Base-by-base conservation (phyloP, 1,139 yeast species). In the Yamadazyma songkhlaensis region DNA sequence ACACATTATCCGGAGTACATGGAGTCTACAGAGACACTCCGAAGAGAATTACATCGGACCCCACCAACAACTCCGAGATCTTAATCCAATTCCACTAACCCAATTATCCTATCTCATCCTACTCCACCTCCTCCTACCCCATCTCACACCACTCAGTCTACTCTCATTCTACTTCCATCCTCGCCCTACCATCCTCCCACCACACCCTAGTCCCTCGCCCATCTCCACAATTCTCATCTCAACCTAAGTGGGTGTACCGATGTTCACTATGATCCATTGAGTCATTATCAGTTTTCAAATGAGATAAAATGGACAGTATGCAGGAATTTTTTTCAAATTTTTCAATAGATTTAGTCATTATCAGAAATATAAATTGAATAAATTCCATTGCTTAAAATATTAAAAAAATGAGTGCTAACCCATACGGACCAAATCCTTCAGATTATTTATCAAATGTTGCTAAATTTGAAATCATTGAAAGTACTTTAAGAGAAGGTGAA, bases 401-500 rank as follows among this genome's bases (percentile, higher is more conserved):
- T 25, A 9, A 20, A 11, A 33, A 39, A 27, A 39, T 39, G 42
- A 25, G 34, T 15, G 36, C 31, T 22, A 90, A 90, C 60, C 97
- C 97, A 46, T 92, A 92, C 55, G 97, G 96, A 22, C 96, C 97
- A 46, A 84, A 90, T 59, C 97, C 97, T 38, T 79, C 89, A 42
- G 98, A 92, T 68, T 89, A 72, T 59, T 69, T 92, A 47, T 88
- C 97, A 14, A 92, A 92, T 59, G 97, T 92, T 33, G 75, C 82
- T 53, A 82, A 81, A 55, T 92, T 90, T 68, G 90, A 90, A 72
- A 70, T 92, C 54, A 92, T 92, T 56, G 98, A 92, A 68, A 87
- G 96, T 14, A 92, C 97, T 23, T 74, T 92, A 48, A 83, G 97
- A 75, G 98, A 92, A 67, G 97, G 98, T 62, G 98, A 92, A 68